Base-by-base conservation (phyloP, 495 filamentous ascomycete genomes). In the Trichoderma gamsii region DNA sequence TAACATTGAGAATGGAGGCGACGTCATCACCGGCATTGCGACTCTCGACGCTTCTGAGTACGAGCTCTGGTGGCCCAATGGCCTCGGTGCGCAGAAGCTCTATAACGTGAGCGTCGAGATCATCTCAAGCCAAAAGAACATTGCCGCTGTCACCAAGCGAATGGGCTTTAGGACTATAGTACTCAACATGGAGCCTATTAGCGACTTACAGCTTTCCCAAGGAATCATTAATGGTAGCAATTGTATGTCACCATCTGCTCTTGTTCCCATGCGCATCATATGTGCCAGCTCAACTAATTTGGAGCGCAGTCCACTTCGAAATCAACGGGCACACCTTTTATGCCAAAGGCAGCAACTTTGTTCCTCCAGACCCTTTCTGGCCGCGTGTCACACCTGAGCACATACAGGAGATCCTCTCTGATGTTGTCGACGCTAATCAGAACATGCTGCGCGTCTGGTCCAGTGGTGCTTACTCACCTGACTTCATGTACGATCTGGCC, bases 381-480 rank as follows among this genome's bases (percentile, higher is more conserved):
- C 83, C 87, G 0, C 79, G 86, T 12, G 85, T 89, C 8, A 89
- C 86, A 0, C 76, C 81, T 46, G 73, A 74, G 0, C 80, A 77
- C 44, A 84, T 89, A 73, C 74, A 79, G 41, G 80, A 81, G 44
- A 72, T 89, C 11, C 87, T 90, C 67, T 76, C 84, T 63, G 81
- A 84, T 0, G 84, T 84, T 3, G 75, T 85, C 4, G 83, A 78
- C 9, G 87, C 83, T 4, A 86, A 88, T 67, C 86, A 89, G 72
- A 90, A 90, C 72, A 89, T 90, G 88, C 81, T 90, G 5, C 84
- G 87, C 1, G 84, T 89, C 13, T 90, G 88, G 88, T 79, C 86
- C 3, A 85, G 83, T 13, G 86, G 88, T 21, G 83, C 85, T 2
- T 90, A 90, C 69, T 78, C 83, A 16, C 86, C 85, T 1, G 88